phyloP scores from a whole-genome alignment of 2,329 filamentous ascomycete species.

The Zymoseptoria brevis region DNA sequence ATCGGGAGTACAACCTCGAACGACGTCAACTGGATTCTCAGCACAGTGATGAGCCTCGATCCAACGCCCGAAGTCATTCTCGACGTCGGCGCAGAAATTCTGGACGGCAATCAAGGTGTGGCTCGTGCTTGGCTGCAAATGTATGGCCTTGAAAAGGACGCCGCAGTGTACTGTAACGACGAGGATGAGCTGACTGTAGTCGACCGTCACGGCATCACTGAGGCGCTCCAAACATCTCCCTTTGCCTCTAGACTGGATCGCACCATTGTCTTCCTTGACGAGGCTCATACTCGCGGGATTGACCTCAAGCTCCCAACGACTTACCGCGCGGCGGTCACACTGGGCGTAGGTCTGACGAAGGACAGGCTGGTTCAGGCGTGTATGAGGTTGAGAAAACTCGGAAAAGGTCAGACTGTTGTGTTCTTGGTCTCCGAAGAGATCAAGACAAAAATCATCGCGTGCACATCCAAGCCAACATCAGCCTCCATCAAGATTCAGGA shows the following conservation, averaged over 20 bases:
- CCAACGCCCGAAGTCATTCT: conserved; percentile 52
- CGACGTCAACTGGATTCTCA: conserved; percentile 35
- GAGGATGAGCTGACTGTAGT: conserved; percentile 49
- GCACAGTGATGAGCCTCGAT: conserved; percentile 34
- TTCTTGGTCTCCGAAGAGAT: conserved; percentile 57
- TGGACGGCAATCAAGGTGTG: conserved; percentile 54
- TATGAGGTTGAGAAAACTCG: conserved; percentile 64
- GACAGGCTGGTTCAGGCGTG: conserved; percentile 61
- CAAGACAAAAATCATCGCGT: conserved; percentile 40
- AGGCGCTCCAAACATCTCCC: conserved; percentile 50
- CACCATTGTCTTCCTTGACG: conserved; percentile 62
- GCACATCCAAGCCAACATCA: background rate
- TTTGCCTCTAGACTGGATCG: conserved; percentile 48
- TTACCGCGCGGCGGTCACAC: conserved; percentile 58
- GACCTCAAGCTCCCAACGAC: conserved; percentile 54
- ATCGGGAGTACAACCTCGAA: background rate
- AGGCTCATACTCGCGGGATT: conserved; percentile 61
- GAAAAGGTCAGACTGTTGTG: conserved; percentile 55
- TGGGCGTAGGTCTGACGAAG: conserved; percentile 59
- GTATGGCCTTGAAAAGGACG: conserved; percentile 28
- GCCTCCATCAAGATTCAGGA: conserved; percentile 42
- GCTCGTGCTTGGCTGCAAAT: conserved; percentile 46
- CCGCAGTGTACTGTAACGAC: conserved; percentile 52
- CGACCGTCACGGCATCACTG: conserved; percentile 39
- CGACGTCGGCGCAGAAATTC: conserved; percentile 62